A percentile compares a stretch with the other conserved stretches of the same genome.
phyloP scores from a whole-genome alignment of 2,329 filamentous ascomycete species.

The Fusarium sp. region DNA sequence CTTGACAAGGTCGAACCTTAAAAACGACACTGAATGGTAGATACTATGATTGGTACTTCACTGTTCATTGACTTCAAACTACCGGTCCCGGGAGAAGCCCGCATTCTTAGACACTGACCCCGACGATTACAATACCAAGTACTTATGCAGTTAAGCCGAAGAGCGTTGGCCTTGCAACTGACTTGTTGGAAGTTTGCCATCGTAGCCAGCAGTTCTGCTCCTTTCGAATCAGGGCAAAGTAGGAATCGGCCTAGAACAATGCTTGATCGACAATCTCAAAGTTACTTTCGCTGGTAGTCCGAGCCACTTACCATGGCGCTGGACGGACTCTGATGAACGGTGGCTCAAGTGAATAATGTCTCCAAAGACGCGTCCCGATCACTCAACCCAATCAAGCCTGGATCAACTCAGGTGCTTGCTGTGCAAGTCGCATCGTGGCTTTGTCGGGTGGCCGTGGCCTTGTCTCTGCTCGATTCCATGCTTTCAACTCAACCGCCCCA shows the following conservation, averaged over 20 bases:
- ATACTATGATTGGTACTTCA: background rate
- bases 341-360: background rate
- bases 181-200: background rate
- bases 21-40: background rate
- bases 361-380: background rate
- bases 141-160: background rate
- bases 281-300: background rate
- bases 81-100: conserved; percentile 8
- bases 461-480: background rate
- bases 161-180: conserved; percentile 1
- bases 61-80: background rate
- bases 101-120: conserved; percentile 16
- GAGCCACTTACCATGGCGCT: background rate
- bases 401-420: background rate
- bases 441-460: background rate
- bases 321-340: conserved; percentile 1
- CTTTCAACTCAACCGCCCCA: conserved; percentile 17
- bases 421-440: background rate
- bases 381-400: background rate
- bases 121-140: background rate
- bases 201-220: background rate
- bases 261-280: background rate
- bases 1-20: conserved; percentile 12
- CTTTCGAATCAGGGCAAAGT: background rate
- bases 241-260: background rate